Percentiles rank a stretch among this genome's conserved stretches.
phyloP scores from a whole-genome alignment of 1,139 yeast genomes.

The Candida gigantensis region DNA sequence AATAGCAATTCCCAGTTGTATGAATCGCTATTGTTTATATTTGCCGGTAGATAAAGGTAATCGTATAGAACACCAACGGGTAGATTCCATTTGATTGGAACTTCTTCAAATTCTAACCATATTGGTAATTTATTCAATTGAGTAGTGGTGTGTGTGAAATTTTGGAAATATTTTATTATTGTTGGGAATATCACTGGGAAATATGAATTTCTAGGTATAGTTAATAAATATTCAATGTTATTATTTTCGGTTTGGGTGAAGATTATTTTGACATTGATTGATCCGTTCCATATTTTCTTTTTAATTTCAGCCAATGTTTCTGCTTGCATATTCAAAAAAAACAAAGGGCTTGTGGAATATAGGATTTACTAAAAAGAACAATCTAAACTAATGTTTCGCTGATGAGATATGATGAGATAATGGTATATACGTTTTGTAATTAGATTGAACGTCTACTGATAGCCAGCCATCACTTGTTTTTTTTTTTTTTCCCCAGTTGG shows the following conservation, averaged over 20 bases:
- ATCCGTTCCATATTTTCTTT: conserved; percentile 55
- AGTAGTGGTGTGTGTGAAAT: conserved; percentile 20
- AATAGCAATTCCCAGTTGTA: conserved; percentile 53
- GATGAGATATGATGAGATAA: no score
- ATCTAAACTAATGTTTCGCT: no score
- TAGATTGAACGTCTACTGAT: no score
- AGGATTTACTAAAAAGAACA: no score
- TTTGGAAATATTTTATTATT: conserved; percentile 45
- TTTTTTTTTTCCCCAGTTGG: no score
- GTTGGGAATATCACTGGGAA: conserved; percentile 49
- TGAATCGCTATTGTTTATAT: conserved; percentile 1
- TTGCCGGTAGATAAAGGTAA: conserved; percentile 30
- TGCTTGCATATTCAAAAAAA: conserved; percentile 4
- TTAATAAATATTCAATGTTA: conserved; percentile 24
- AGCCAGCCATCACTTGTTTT: no score
- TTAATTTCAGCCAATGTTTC: conserved; percentile 24
- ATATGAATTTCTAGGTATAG: conserved; percentile 52
- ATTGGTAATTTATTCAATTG: conserved; percentile 30
- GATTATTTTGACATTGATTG: conserved; percentile 45
- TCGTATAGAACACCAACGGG: conserved; percentile 79
- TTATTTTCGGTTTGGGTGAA: conserved; percentile 15
- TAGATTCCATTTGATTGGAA: conserved; percentile 73
- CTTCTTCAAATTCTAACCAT: conserved; percentile 71
- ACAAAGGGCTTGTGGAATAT: no score
- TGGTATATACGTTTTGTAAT: no score